Conservation (phyloP, 192 early-diverging fungal species). For the Lobosporangium transversale region DNA sequence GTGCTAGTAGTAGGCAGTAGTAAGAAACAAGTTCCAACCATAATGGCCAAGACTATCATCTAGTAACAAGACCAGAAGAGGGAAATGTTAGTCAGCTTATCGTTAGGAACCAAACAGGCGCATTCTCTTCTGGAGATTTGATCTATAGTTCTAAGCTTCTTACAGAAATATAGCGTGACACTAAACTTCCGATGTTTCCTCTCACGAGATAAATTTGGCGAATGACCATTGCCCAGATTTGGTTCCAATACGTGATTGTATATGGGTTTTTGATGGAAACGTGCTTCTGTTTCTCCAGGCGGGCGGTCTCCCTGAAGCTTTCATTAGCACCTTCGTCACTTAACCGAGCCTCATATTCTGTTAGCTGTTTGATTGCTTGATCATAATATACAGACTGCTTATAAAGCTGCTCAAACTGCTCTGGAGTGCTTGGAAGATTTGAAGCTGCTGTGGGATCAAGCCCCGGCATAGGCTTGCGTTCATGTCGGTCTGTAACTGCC, state of each 20-base stretch:
- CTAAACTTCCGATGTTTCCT: conserved; percentile 61
- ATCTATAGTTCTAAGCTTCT: conserved; percentile 21
- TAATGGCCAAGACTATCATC: conserved; percentile 66
- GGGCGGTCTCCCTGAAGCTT: conserved; percentile 59
- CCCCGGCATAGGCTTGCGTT: conserved; percentile 62
- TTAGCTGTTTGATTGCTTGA: conserved; percentile 50
- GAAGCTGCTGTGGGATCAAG: conserved; percentile 61
- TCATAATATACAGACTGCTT: conserved; percentile 53
- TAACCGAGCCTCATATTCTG: conserved; percentile 34
- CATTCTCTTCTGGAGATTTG: too few species aligned
- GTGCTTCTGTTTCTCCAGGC: conserved; percentile 64
- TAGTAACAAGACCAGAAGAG: conserved; percentile 20
- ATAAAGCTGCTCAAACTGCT: conserved; percentile 71
- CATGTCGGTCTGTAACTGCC: conserved; percentile 71
- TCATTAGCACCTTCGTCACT: conserved; percentile 55
- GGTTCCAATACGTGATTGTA: conserved; percentile 70
- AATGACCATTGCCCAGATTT: conserved; percentile 64
- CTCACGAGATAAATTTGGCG: conserved; percentile 74
- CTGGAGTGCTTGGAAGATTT: conserved; percentile 62
- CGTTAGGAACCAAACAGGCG: too few species aligned
- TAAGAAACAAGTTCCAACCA: conserved; percentile 81
- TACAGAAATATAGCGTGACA: conserved; percentile 60
- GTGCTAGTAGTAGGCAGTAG: conserved; percentile 58
- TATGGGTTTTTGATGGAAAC: conserved; percentile 67
- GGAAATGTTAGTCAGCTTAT: too few species aligned